Percentiles rank a stretch among this genome's conserved stretches.
Evolutionary conservation across 768 basidiomycete genomes (phyloP).

Genomic region (Trametes punicea): DNA sequence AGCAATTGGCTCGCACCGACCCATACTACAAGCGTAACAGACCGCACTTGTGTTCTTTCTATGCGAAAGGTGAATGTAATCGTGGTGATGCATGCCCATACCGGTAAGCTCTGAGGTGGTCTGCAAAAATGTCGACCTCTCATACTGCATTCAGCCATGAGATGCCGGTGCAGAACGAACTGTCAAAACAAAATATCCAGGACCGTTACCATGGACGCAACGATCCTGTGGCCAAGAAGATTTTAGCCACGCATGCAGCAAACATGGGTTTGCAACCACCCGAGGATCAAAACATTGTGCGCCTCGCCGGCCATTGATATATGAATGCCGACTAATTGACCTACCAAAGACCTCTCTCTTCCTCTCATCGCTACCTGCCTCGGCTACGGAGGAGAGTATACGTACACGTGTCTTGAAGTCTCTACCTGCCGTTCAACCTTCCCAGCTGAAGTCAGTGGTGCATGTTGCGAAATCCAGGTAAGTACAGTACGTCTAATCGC

Average conservation of each 20-base stretch:
- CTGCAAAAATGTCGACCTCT: neutral
- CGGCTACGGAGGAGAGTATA: slow-evolving; percentile 69
- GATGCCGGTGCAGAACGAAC: slow-evolving; percentile 74
- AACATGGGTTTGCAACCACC: slow-evolving; percentile 83
- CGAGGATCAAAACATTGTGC: slow-evolving; percentile 80
- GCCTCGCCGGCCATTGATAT: slow-evolving; percentile 33
- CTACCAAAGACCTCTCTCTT: slow-evolving; percentile 77
- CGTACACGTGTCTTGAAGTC: slow-evolving; percentile 70
- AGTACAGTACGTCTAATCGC: slow-evolving; percentile 7
- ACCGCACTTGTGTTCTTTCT: slow-evolving; percentile 94
- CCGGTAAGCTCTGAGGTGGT: slow-evolving; percentile 40
- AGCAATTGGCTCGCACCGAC: slow-evolving; percentile 90
- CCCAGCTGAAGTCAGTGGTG: slow-evolving; percentile 78
- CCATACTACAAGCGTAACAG: slow-evolving; percentile 97
- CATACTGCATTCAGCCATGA: slow-evolving; percentile 64
- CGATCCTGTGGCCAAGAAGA: slow-evolving; percentile 93
- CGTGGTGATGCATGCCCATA: slow-evolving; percentile 93
- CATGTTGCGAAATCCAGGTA: slow-evolving; percentile 80
- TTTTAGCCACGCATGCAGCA: slow-evolving; percentile 76
- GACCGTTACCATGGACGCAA: slow-evolving; percentile 92
- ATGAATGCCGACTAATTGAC: slow-evolving; percentile 12
- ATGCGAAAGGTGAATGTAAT: slow-evolving; percentile 90
- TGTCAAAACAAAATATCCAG: slow-evolving; percentile 89
- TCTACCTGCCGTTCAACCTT: slow-evolving; percentile 57
- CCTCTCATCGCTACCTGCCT: slow-evolving; percentile 67